Evolutionary conservation across 2,329 filamentous ascomycete genomes (phyloP).

Genomic region (Neoascochyta sp.): DNA sequence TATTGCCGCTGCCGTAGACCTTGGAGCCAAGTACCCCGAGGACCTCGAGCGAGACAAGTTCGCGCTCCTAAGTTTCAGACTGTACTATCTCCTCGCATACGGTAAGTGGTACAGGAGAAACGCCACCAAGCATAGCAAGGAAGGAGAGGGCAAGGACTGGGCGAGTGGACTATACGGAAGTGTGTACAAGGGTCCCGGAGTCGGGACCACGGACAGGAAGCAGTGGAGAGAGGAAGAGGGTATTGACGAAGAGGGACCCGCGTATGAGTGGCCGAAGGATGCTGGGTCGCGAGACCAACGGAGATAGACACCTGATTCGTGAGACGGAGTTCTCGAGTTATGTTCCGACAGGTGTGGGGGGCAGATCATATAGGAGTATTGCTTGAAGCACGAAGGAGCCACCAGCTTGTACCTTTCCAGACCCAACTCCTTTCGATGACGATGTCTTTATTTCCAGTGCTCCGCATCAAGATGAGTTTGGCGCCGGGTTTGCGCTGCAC

Average conservation of each 20-base stretch:
- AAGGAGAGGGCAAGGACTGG: conserved; percentile 53
- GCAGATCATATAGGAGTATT: too few relatives aligned
- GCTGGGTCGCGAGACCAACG: conserved; percentile 13
- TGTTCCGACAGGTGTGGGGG: too few relatives aligned
- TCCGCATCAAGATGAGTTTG: too few relatives aligned
- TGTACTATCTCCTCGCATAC: conserved; percentile 60
- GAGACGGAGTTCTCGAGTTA: too few relatives aligned
- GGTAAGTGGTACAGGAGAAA: conserved; percentile 57
- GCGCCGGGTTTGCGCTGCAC: too few relatives aligned
- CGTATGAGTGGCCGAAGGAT: conserved; percentile 12
- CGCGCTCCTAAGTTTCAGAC: conserved; percentile 56
- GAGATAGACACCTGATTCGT: too few relatives aligned
- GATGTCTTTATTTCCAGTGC: too few relatives aligned
- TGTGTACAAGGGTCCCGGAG: conserved; percentile 58
- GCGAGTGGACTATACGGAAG: conserved; percentile 58
- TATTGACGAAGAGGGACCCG: conserved; percentile 14
- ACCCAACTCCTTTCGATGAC: too few relatives aligned
- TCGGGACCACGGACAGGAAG: conserved; percentile 50
- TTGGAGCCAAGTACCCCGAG: conserved; percentile 62
- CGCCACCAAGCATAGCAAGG: conserved; percentile 41
- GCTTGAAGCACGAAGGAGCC: too few relatives aligned
- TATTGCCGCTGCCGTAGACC: conserved; percentile 65
- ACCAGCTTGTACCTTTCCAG: too few relatives aligned
- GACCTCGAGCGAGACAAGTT: conserved; percentile 62
- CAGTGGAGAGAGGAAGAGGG: conserved; percentile 52